Base-by-base conservation (phyloP, 306 rosid species). In the Fragaria vesca region DNA sequence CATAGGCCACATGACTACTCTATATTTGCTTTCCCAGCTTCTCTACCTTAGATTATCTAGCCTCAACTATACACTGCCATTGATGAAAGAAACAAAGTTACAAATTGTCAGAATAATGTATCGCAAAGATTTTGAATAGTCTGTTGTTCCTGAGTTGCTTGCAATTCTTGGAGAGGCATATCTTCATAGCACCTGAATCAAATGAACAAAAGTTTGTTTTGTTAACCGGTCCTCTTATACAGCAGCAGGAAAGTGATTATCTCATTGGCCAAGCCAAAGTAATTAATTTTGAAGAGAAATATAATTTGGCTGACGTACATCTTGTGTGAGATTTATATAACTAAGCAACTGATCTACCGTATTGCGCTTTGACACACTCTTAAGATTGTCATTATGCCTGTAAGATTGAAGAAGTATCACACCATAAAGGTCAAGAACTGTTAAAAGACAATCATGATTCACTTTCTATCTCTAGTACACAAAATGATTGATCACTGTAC, bases 101-200 rank as follows among this genome's bases (percentile, higher is more conserved):
- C 17, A 78, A 34, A n/a, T 5, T 50, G 69, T 20, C 32, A 42
- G 76, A 40, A 16, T 42, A 93, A 90, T 11, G 97, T 93, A 81
- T 95, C 97, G 26, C 91, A 91, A 43, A 95, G 94, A 84, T 90
- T 93, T 84, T 95, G 97, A 81, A 95, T 93, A 32, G 99, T 93
- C 72, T 88, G 93, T 83, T 95, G 97, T 75, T 93, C 97, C 82
- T 93, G 97, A 52, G 88, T 83, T 69, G 93, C 99, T 83, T 95
- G 99, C 85, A 90, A 54, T 73, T 95, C 99, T 83, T 89, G 97
- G 28, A 95, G 91, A 13, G 99, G 96, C 97, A 95, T 91, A 81
- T 95, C 99, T 84, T 95, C 99, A 4, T 90, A 95, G 85, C 97
- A 95, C 97, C 99, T 93, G 79, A 74, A 86, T 24, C 72, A 78